Percentiles rank a stretch among this genome's conserved stretches.
These are phyloP conservation scores for Apocynum venetum DNA, from an alignment of 257 asterid genomes.

Conservation along the genomic window DNA sequence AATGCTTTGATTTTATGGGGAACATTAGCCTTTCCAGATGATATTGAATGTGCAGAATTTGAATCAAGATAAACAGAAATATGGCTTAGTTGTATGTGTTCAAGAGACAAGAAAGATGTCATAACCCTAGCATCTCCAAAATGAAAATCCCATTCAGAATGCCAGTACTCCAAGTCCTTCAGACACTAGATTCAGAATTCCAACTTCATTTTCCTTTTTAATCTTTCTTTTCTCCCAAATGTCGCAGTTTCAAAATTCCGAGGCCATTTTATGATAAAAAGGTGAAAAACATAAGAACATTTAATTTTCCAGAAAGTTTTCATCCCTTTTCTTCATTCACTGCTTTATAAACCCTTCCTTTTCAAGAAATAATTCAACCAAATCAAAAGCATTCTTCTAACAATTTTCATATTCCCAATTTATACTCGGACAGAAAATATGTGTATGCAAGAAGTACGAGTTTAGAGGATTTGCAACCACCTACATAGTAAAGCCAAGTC, in stretches of 20 bases:
- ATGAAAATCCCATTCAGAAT: neutral
- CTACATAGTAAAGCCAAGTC: neutral
- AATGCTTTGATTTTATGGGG: no score
- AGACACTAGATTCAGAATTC: neutral
- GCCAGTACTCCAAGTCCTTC: neutral
- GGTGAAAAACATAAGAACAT: neutral
- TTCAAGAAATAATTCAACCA: neutral
- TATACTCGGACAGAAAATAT: neutral
- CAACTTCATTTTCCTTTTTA: neutral
- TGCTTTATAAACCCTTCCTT: neutral
- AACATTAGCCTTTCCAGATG: no score
- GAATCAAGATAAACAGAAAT: neutral
- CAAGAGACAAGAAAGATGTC: no score
- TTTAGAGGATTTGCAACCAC: neutral
- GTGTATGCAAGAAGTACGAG: no score
- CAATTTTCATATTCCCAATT: neutral
- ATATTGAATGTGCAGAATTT: no score
- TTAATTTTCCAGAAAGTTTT: neutral
- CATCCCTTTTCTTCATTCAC: neutral
- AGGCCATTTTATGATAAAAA: neutral
- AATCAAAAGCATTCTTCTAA: neutral
- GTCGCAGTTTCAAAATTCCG: neutral
- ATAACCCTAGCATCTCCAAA: neutral
- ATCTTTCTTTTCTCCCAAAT: neutral
- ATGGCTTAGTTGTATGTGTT: neutral